A percentile compares a stretch with the other conserved stretches of the same genome.
Conservation (phyloP, 768 basidiomycete genomes). For the Dacryopinax primogenitus region DNA sequence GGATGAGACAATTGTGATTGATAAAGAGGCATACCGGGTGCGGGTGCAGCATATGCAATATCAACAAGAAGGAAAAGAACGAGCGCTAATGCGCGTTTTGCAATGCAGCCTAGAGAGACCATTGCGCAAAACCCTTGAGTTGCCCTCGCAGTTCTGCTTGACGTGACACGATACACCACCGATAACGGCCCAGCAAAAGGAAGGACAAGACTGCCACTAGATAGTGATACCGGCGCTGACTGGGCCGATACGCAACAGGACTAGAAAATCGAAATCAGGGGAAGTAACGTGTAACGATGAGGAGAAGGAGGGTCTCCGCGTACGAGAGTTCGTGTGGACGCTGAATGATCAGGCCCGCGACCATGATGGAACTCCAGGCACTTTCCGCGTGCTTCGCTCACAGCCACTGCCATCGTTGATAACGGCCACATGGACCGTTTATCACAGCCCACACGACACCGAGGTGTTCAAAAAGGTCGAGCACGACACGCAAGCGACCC, state of each 20-base stretch:
- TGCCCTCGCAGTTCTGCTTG: neutral
- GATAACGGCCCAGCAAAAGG: too few relatives aligned
- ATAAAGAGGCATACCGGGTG: conserved; percentile 17
- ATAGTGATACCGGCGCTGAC: too few relatives aligned
- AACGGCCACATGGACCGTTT: neutral
- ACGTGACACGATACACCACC: neutral
- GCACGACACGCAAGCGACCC: conserved; percentile 9
- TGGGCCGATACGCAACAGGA: too few relatives aligned
- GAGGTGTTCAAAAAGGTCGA: neutral
- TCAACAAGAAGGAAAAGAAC: conserved; percentile 14
- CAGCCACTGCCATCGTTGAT: neutral
- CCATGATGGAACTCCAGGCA: neutral
- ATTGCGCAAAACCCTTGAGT: neutral
- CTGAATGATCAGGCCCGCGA: neutral
- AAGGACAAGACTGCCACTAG: too few relatives aligned
- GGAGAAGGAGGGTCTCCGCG: neutral
- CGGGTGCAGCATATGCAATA: conserved; percentile 21
- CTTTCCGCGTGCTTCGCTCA: neutral
- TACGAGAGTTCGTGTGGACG: neutral
- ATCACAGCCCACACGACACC: neutral
- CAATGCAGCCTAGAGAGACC: neutral
- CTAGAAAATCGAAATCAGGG: too few relatives aligned
- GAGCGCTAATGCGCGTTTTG: conserved; percentile 9
- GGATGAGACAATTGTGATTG: neutral
- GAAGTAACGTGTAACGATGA: neutral